A percentile compares a stretch with the other conserved stretches of the same genome.
Conservation (phyloP, 129 eudicot species). For the Daucus carota region DH1_v3.0 NC_030386.2:24157001-24157500, state of each 20-base stretch:
- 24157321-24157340: neutral
- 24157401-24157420: neutral
- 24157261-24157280: neutral
- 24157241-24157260: neutral
- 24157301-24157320: neutral
- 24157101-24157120: constrained; percentile 13
- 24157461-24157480: neutral
- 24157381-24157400: neutral
- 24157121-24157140: constrained; percentile 11
- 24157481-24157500: neutral
- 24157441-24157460: neutral
- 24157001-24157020: neutral
- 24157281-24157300: neutral
- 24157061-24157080: neutral
- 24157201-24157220: constrained; percentile 4
- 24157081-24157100: neutral
- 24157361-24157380: neutral
- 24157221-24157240: neutral
- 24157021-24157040: neutral
- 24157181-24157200: neutral
- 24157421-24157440: neutral
- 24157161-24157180: neutral
- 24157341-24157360: neutral
- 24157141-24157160: constrained; percentile 13
- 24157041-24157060: neutral